Percentiles rank a stretch among this genome's conserved stretches.
Evolutionary conservation across 306 rosid species (phyloP).

Genomic region (Cucumis sativus): Cucumber_9930_V3 NC_026657.2:21531001-21531500

Average conservation of each 20-base stretch:
- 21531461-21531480: conserved; percentile 7
- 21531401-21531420: conserved; percentile 37
- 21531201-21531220: not conserved
- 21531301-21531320: conserved; percentile 32
- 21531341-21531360: conserved; percentile 12
- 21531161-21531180: no score
- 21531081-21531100: no score
- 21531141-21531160: no score
- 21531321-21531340: conserved; percentile 49
- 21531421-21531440: not conserved
- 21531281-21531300: conserved; percentile 36
- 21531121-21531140: no score
- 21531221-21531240: not conserved
- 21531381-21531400: conserved; percentile 15
- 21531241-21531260: not conserved
- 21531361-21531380: no score
- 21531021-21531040: no score
- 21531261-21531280: conserved; percentile 21
- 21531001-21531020: no score
- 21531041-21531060: no score
- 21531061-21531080: no score
- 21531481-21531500: not conserved
- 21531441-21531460: not conserved
- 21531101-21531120: no score
- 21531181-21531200: no score